Base-by-base conservation (phyloP, 345 rosid genomes). In the Acer negundo region DNA sequence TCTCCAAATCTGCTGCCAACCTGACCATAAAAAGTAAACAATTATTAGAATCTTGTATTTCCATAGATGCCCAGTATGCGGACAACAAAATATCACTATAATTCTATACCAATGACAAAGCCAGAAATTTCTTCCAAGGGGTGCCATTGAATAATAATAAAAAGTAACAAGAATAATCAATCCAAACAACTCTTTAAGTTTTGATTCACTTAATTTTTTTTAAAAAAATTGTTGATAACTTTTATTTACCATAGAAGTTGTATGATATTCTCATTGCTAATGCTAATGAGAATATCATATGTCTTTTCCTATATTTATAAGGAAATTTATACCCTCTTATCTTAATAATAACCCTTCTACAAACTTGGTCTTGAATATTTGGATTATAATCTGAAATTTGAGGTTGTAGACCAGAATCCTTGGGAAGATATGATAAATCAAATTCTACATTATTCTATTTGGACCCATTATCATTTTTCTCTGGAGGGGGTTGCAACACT, bases 1-100 rank as follows among this genome's bases (percentile, higher is more conserved):
- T 93, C 98, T 46, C 98, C 97, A 81, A 93, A 92, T 86, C 92
- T 87, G 89, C 99, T 95, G 55, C 99, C 98, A 79, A 91, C 99
- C 98, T 91, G 93, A 10, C 47, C 77, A 74, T 66, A 20, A 28
- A 59, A 81, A 40, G 23, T 10, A 53, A 69, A 58, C 61, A 46
- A 69, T n/a, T 73, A 28, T 80, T 35, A 61, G 28, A 68, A 67
- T 7, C 62, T 35, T 26, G 67, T 17, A 22, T 59, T 47, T 73
- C 53, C 26, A 31, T 23, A 83, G 62, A 46, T 61, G 61, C 28
- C 26, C 62, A 26, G 35, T 26, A 67, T 59, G 40, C 22, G 16
- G 59, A 55, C 12, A 31, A 61, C 70, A 38, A 56, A 75, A 17
- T 9, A 59, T 70, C 31, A 47, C 26, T 24, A 59, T 59, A 59